Conservation (phyloP, 2,329 filamentous ascomycete species). For the Alternaria incomplexa region DNA sequence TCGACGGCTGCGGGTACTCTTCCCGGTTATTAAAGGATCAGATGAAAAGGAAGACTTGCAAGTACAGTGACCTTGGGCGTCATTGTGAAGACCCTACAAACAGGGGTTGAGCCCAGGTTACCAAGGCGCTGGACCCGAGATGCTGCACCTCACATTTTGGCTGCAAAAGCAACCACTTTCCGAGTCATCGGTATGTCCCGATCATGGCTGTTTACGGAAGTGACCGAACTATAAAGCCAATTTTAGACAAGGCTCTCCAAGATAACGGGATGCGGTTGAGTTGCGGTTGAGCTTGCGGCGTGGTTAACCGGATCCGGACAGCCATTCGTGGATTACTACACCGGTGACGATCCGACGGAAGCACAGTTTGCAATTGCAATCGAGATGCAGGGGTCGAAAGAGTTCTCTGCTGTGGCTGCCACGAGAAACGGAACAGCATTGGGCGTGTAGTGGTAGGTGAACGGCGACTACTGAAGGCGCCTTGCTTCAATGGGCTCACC, state of each 20-base stretch:
- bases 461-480: constrained; percentile 20
- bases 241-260: not conserved
- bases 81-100: not conserved
- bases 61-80: not conserved
- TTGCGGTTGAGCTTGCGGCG: not conserved
- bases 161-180: constrained; percentile 22
- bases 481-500: constrained; percentile 17
- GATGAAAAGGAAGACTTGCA: not conserved
- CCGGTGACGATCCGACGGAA: not conserved
- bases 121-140: constrained; percentile 15
- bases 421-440: constrained; percentile 25
- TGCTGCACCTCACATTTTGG: constrained; percentile 19
- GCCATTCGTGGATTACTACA: not conserved
- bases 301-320: not conserved
- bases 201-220: constrained; percentile 7
- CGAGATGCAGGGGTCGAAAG: constrained; percentile 2
- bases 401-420: constrained; percentile 23
- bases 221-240: not conserved
- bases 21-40: not conserved
- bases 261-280: not conserved
- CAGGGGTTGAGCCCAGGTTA: constrained; percentile 8
- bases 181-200: constrained; percentile 25
- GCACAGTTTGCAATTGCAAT: not conserved
- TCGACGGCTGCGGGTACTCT: constrained; percentile 2
- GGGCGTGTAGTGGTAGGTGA: constrained; percentile 17